Evolutionary conservation across 345 rosid genomes (phyloP), one percentile per base, ranked within the genome.

Genomic region (Syzygium aqueum): DNA sequence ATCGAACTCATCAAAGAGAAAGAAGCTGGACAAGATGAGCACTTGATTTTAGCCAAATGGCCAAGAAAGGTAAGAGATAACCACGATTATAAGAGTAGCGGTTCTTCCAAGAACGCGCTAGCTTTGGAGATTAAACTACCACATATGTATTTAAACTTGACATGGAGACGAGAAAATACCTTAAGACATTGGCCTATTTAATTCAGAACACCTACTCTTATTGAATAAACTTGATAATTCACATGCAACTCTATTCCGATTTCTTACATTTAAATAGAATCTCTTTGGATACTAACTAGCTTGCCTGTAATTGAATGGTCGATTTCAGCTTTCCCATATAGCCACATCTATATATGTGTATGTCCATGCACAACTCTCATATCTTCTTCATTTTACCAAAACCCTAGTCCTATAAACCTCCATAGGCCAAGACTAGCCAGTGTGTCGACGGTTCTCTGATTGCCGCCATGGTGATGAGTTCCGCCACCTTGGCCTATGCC

Each of bases 1-100:
- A 63, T 63, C 28, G 13, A 37, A 63, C 37, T 63, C 54, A 53
- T 53, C 54, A 12, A 51, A 51, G 53, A 2, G 53, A 51, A 51
- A 51, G 53, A 51, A 51, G 21, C 54, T 3, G 54, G 21, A 53
- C 11, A 6, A 53, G 54, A 53, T 53, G 54, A 53, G 54, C 93
- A 91, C 93, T 91, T 92, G 93, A 92, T 93, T 93, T 92, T 92
- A 93, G 93, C 94, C 92, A 90, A 92, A 92, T 92, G 94, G 93
- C 94, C 93, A 93, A 93, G 93, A 92, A 93, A 91, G 93, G 92
- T 91, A 92, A 52, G 56, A 50, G 51, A 50, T 50, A 11, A 50
- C 11, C 22, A 16, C 56, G 65, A 11, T 5, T 12, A 57, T 14
- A n/a, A 28, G 15, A 57, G 65, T 11, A 27, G 16, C 67, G 17